These are phyloP conservation scores for Cyberlindnera xylosilytica DNA, from an alignment of 805 yeast species.

Conservation along the genomic window DNA sequence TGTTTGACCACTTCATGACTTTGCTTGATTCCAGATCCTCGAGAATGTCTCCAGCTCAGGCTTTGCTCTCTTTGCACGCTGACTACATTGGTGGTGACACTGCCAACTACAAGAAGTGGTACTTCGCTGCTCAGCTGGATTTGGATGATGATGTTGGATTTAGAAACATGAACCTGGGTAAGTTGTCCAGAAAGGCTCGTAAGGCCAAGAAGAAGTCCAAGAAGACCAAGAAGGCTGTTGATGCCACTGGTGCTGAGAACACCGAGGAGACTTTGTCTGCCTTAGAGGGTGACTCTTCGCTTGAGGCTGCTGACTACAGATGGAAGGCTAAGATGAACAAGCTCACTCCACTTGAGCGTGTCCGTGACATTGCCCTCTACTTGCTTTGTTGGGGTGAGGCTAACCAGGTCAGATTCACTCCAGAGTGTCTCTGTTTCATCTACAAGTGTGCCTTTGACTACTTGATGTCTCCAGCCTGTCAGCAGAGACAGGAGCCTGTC, in stretches of 20 bases:
- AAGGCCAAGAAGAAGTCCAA: conserved; percentile 79
- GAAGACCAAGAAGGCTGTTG: conserved; percentile 68
- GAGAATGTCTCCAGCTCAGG: conserved; percentile 88
- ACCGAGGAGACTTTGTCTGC: conserved; percentile 58
- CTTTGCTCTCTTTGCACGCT: conserved; percentile 76
- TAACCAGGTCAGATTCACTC: conserved; percentile 89
- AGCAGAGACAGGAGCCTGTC: conserved; percentile 77
- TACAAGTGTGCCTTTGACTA: conserved; percentile 95
- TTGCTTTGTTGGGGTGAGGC: conserved; percentile 87
- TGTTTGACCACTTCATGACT: conserved; percentile 86
- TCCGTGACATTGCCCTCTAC: conserved; percentile 74
- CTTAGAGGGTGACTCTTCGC: conserved; percentile 79
- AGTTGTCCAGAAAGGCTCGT: conserved; percentile 73
- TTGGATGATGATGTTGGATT: conserved; percentile 82
- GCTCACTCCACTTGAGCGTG: conserved; percentile 72
- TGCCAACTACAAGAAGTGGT: conserved; percentile 86
- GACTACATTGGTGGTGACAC: conserved; percentile 87
- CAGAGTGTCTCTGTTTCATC: conserved; percentile 88
- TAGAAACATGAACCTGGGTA: conserved; percentile 76
- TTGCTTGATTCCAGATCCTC: conserved; percentile 79
- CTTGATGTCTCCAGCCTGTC: conserved; percentile 83
- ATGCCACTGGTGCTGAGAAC: conserved; percentile 56
- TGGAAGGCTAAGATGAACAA: conserved; percentile 82
- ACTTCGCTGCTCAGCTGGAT: conserved; percentile 84
- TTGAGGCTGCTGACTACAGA: conserved; percentile 77